Base-by-base conservation (phyloP, 1,139 yeast species). In the Blastobotrys aristatus region DNA sequence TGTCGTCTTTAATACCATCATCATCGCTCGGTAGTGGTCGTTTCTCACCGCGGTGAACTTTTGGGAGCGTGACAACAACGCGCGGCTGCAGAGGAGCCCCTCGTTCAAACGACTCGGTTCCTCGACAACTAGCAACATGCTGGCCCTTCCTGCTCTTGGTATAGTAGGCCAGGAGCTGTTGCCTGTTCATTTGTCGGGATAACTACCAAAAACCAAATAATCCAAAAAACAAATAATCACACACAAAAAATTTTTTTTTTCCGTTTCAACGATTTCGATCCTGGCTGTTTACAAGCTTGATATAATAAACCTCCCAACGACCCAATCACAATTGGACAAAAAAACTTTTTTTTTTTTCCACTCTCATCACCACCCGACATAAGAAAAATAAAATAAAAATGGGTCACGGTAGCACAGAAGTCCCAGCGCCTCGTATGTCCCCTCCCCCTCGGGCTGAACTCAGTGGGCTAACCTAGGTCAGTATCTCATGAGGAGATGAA, bases 401-500 rank as follows among this genome's bases (percentile, higher is more conserved):
- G 46, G 46, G 46, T 16, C 32, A 27, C 35, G 30, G 29, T 20
- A 35, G 26, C 24, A 18, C 32, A 20, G 46, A 43, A 31, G 21
- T 31, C n/a, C 46, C 46, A 36, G 46, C 46, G 16, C 46, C 46
- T 21, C 17, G 46, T 43, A 43, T 13, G 46, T 43, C 18, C 7
- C 16, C 13, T 24, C 11, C 3, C 22, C 8, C 14, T n/a, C 17
- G 10, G 16, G 31, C 33, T 4, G 4, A 33, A 17, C 17, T 22
- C 18, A 29, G n/a, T n/a, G n/a, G n/a, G n/a, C 40, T 14, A 21
- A 33, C 30, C 49, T 35, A 38, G 39, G 32, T 2, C 33, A 80
- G 90, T 86, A 58, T 76, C 89, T 48, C 87, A 83, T 68, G 90
- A 85, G 63, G 95, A 87, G 64, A 82, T 87, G 82, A 89, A 84